Evolutionary conservation across 768 basidiomycete species (phyloP), one percentile per base, ranked within the genome.

Genomic region (Auricularia cornea): DNA sequence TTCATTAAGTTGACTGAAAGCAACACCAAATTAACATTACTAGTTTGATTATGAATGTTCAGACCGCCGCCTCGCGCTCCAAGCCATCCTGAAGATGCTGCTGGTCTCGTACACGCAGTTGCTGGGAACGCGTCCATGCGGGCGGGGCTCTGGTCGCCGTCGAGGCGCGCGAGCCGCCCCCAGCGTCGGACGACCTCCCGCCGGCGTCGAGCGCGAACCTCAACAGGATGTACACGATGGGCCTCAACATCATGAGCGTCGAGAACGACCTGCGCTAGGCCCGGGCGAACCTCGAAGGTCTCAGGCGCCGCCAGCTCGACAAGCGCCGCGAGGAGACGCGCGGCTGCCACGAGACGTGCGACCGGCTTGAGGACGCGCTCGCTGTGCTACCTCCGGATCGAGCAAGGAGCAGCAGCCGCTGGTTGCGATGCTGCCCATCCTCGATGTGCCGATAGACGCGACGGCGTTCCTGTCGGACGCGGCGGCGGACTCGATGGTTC

Each of bases 261-360:
- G 90, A 89, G 40, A 96, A 96, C 70, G 92, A 94, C 68, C 75
- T 95, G 60, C 84, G 94, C 28, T 67, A 92, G 88, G 92, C 93
- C 14, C 79, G 93, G 66, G 87, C 83, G 38, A 90, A 88, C 68
- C 79, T 95, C 52, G 92, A 94, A 71, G 75, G 79, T 8, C 86
- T 94, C 87, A 90, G 94, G 87, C 79, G 81, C 51, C 80, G 84
- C 23, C 92, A 94, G 69, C 77, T 94, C 3, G 85, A 91, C 60
- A 75, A 88, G 28, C 80, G 93, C 59, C 79, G 78, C 62, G 84
- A 87, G 68, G 92, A 94, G 75, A 90, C 92, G 0, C 78, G 70
- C 62, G 73, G 77, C 6, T 77, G 94, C 57, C 89, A 91, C 29
- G 54, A 28, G 54, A 28, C 12, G 16, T 57, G 54, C 54, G 54